Evolutionary conservation across 129 eudicot genomes (phyloP), one percentile per base, ranked within the genome.

Genomic region (Arctium lappa): DNA sequence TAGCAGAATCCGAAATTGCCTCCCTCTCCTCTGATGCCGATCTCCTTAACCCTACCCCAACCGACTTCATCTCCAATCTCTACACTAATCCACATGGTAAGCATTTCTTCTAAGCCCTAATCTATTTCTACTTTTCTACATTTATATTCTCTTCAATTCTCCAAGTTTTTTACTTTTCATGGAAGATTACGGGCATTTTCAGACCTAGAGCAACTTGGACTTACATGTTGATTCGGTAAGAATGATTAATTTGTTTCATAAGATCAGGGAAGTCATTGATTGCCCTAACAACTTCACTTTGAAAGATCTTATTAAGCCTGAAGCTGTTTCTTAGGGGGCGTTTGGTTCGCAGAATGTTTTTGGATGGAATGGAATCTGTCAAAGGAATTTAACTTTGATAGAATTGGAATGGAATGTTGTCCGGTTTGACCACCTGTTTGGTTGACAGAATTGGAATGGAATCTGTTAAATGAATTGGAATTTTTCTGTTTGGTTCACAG

Each of bases 141-240:
- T 34, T 0, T 34, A 27, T 2, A 7, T 36, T 68, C 3, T 39
- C 1, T 34, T 72, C 34, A 10, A 8, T 2, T 66, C 34, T 27
- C 62, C n/a, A 22, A 22, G 27, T 22, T 56, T 31, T 72, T 73
- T 29, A 0, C 62, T 2, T 62, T 87, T 69, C 91, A 92, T 97
- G 90, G 98, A 94, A 39, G 97, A 92, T 71, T 69, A 85, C 16
- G 94, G 83, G 30, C 92, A 63, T 95, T 95, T 72, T 86, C 75
- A 33, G 96, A 91, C 12, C 72, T 95, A 71, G 93, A 89, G 81
- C 91, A 89, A 50, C 81, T 95, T 0, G 1, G 98, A 95, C 70
- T 48, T 74, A 65, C 97, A 91, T 33, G 84, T 78, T 12, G 97
- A 92, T 68, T 88, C 98, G 0, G 87, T 92, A 16, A 86, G 83